phyloP scores from a whole-genome alignment of 352 stramenopile genomes.

The Globisporangium takayamanum region DNA sequence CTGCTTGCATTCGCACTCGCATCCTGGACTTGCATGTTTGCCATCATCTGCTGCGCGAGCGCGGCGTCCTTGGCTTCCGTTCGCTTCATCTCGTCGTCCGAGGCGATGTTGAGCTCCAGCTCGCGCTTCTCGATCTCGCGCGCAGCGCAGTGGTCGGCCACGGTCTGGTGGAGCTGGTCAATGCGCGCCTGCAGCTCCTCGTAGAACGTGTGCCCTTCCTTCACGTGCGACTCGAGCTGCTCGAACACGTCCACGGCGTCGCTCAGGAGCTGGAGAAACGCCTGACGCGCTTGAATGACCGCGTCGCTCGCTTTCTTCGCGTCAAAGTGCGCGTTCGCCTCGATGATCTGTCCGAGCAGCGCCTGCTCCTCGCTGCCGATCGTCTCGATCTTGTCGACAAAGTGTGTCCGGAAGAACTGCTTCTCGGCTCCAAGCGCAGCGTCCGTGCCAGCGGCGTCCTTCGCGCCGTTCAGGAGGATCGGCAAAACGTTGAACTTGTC shows the following conservation, averaged over 20 bases:
- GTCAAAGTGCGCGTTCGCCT: conserved; percentile 53
- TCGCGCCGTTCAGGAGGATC: conserved; percentile 30
- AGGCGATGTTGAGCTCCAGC: conserved; percentile 56
- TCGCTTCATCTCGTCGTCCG: conserved; percentile 46
- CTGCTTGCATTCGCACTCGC: conserved; percentile 14
- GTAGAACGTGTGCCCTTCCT: conserved; percentile 68
- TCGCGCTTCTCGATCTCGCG: conserved; percentile 66
- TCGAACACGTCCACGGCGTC: conserved; percentile 71
- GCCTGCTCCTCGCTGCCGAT: conserved; percentile 46
- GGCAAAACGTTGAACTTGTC: conserved; percentile 59
- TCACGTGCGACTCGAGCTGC: conserved; percentile 68
- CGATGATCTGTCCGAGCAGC: conserved; percentile 31
- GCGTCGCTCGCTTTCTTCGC: conserved; percentile 49
- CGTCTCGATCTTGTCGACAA: conserved; percentile 44
- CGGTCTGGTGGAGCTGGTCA: conserved; percentile 60
- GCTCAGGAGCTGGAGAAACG: conserved; percentile 51
- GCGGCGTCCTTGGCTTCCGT: conserved; percentile 42
- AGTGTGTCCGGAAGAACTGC: conserved; percentile 53
- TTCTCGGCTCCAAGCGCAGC: conserved; percentile 43
- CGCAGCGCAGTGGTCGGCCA: conserved; percentile 62
- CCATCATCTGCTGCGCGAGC: conserved; percentile 68
- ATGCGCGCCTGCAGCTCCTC: conserved; percentile 47
- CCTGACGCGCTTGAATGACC: conserved; percentile 44
- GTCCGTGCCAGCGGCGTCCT: conserved; percentile 19
- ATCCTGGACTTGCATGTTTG: conserved; percentile 43